A percentile compares a stretch with the other conserved stretches of the same genome.
phyloP scores from a whole-genome alignment of 768 basidiomycete genomes.

The Russula compacta region DNA sequence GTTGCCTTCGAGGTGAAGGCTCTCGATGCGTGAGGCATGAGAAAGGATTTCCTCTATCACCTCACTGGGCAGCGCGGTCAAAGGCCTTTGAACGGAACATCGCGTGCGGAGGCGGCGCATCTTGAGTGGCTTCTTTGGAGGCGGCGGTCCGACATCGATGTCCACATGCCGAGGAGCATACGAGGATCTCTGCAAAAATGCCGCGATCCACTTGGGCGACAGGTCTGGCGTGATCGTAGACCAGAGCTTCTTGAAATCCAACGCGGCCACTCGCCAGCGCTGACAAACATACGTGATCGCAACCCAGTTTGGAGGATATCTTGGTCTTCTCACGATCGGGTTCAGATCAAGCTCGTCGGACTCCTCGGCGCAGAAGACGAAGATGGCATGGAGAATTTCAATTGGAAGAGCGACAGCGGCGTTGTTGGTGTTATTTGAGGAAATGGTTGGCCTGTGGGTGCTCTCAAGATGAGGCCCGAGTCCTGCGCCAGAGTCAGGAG shows the following conservation, averaged over 20 bases:
- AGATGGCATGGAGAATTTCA: constrained; percentile 1
- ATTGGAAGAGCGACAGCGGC: not conserved
- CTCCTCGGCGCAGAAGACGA: not conserved
- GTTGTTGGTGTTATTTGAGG: not conserved
- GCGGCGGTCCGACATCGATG: not conserved
- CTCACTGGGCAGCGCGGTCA: not conserved
- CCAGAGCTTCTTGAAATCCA: constrained; percentile 2
- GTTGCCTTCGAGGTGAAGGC: not conserved
- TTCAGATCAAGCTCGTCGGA: not conserved
- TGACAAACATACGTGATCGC: constrained; percentile 1
- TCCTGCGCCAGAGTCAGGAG: not conserved
- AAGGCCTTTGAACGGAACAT: not conserved
- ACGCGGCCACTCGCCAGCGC: not conserved
- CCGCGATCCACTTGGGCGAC: not conserved
- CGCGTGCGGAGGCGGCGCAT: not conserved
- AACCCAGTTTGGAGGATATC: not conserved
- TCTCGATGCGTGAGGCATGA: not conserved
- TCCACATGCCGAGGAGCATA: not conserved
- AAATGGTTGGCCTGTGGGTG: not conserved
- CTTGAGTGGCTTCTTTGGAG: not conserved
- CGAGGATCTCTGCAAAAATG: not conserved
- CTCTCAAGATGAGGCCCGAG: not conserved
- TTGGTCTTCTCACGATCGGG: not conserved
- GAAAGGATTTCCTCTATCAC: not conserved
- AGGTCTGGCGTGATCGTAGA: not conserved